Evolutionary conservation across 352 stramenopile species (phyloP).

Genomic region (Thraustotheca clavata): DNA sequence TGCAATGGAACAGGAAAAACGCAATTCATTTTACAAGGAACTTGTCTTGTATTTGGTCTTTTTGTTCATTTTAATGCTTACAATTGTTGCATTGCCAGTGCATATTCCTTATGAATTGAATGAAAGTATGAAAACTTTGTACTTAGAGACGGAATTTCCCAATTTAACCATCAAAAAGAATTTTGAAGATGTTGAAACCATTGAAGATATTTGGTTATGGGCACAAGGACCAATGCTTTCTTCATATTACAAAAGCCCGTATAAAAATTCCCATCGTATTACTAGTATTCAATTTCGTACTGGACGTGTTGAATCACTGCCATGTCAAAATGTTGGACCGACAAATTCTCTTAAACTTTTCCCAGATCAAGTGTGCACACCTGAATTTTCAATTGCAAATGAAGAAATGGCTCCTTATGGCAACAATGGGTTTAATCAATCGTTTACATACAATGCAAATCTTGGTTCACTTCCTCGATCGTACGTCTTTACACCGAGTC

Average conservation of each 20-base stretch:
- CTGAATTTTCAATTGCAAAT: slow-evolving; percentile 35
- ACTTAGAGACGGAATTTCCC: slow-evolving; percentile 62
- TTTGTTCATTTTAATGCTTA: slow-evolving; percentile 47
- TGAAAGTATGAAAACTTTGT: slow-evolving; percentile 38
- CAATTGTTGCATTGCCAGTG: slow-evolving; percentile 52
- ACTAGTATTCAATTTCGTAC: slow-evolving; percentile 57
- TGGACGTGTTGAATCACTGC: slow-evolving; percentile 39
- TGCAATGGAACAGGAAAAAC: slow-evolving; percentile 70
- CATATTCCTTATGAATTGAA: slow-evolving; percentile 75
- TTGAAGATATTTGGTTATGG: slow-evolving; percentile 73
- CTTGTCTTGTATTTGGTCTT: slow-evolving; percentile 67
- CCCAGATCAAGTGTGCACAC: slow-evolving; percentile 56
- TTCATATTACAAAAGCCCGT: slow-evolving; percentile 55
- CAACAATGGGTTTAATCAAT: slow-evolving; percentile 22
- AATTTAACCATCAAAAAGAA: slow-evolving; percentile 48
- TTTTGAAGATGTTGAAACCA: slow-evolving; percentile 51
- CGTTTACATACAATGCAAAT: slow-evolving; percentile 39
- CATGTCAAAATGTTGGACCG: slow-evolving; percentile 38
- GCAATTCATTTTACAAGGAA: slow-evolving; percentile 78
- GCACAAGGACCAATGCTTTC: slow-evolving; percentile 47
- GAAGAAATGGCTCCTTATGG: slow-evolving; percentile 49
- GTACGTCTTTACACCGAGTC: slow-evolving; percentile 57
- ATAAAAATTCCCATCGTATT: slow-evolving; percentile 54
- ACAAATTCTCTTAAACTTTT: slow-evolving; percentile 62
- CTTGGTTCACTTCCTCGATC: slow-evolving; percentile 43